A percentile compares a stretch with the other conserved stretches of the same genome.
phyloP scores from a whole-genome alignment of 345 rosid genomes.

The Rhodamnia rubescens region DNA sequence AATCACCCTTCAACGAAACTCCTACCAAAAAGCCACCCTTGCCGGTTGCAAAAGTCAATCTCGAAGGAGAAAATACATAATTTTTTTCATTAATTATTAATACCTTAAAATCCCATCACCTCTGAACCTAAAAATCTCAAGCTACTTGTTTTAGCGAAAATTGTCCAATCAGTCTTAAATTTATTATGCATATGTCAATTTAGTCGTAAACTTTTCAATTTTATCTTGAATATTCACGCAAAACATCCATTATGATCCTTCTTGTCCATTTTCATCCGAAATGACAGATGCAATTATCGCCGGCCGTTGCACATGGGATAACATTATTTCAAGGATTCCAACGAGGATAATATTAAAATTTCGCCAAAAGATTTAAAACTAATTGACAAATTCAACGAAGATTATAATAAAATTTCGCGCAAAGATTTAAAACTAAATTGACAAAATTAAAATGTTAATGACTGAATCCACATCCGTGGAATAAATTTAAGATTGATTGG shows the following conservation, averaged over 20 bases:
- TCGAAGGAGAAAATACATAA: neutral
- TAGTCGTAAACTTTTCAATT: accelerated
- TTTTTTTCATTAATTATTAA: neutral
- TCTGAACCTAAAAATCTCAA: neutral
- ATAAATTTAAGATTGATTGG: neutral
- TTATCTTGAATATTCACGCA: accelerated
- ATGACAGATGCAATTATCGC: neutral
- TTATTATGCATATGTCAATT: neutral
- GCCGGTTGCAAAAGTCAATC: neutral
- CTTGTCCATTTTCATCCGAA: neutral
- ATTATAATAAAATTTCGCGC: accelerated
- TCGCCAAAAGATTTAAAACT: accelerated
- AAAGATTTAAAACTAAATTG: neutral
- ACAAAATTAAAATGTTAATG: neutral
- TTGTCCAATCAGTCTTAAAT: neutral
- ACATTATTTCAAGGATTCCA: neutral
- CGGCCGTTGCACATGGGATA: accelerated
- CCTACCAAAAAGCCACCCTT: neutral
- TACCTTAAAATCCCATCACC: neutral
- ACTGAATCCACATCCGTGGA: neutral
- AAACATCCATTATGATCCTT: neutral
- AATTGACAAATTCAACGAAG: neutral
- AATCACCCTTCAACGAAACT: neutral
- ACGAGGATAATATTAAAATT: neutral
- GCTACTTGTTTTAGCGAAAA: neutral